phyloP scores from a whole-genome alignment of 2,329 filamentous ascomycete species.

The Colletotrichum destructivum region DNA sequence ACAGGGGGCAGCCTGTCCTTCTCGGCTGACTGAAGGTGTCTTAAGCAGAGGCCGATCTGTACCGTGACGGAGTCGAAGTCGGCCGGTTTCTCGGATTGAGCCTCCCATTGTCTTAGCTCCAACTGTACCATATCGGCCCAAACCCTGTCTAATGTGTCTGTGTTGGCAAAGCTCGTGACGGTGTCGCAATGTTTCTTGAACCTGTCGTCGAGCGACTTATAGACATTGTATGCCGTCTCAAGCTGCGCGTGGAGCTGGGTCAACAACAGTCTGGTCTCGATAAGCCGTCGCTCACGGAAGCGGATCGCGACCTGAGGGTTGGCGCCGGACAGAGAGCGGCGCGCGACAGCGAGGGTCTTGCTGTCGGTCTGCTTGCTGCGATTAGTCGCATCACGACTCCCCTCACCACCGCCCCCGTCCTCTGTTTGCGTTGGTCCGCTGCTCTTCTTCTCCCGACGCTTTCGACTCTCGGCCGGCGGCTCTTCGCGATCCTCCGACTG shows the following conservation, averaged over 20 bases:
- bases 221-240: slow-evolving; percentile 23
- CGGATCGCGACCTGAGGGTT: neutral
- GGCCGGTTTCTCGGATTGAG: neutral
- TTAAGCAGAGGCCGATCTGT: slow-evolving; percentile 28
- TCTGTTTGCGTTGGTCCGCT: too few species aligned
- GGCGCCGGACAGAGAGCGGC: neutral
- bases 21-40: slow-evolving; percentile 14
- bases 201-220: neutral
- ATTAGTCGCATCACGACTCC: neutral
- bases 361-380: neutral
- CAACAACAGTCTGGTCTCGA: slow-evolving; percentile 25
- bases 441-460: neutral
- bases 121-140: slow-evolving; percentile 28
- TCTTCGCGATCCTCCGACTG: neutral
- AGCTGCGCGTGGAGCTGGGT: slow-evolving; percentile 25
- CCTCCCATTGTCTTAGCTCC: slow-evolving; percentile 3
- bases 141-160: slow-evolving; percentile 18
- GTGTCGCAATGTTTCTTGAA: slow-evolving; percentile 1
- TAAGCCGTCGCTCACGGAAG: slow-evolving; percentile 14
- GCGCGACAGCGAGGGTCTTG: neutral
- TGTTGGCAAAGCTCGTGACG: slow-evolving; percentile 10
- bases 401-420: neutral
- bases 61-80: slow-evolving; percentile 1
- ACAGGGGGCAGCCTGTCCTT: neutral
- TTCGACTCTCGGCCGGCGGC: neutral